Evolutionary conservation across 306 rosid species (phyloP).

Genomic region (Glycine soja): DNA sequence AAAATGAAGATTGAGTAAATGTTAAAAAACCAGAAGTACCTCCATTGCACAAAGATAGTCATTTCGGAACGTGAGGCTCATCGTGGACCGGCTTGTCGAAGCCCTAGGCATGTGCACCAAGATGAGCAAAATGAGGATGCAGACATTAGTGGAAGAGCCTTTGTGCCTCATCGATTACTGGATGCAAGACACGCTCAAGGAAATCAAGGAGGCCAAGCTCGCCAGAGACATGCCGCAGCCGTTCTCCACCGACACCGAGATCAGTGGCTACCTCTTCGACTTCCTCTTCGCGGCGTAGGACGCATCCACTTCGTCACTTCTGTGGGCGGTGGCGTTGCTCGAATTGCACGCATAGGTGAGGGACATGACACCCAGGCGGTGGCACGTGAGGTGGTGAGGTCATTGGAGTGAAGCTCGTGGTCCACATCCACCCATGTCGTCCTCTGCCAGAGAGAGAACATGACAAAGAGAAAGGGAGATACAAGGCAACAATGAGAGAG

Average conservation of each 20-base stretch:
- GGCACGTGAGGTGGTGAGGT: too few relatives aligned
- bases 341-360: constrained; percentile 70
- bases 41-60: too few relatives aligned
- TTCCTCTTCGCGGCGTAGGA: constrained; percentile 93
- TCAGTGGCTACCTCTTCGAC: constrained; percentile 79
- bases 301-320: constrained; percentile 86
- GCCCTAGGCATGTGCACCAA: constrained; percentile 57
- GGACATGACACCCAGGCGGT: too few relatives aligned
- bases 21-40: too few relatives aligned
- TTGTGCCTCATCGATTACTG: constrained; percentile 83
- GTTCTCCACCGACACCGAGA: constrained; percentile 54
- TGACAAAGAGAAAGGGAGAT: too few relatives aligned
- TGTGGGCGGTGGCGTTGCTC: constrained; percentile 85
- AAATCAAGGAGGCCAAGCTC: constrained; percentile 38
- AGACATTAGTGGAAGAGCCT: constrained; percentile 59
- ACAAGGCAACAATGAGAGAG: too few relatives aligned
- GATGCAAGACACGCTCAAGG: constrained; percentile 76
- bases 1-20: too few relatives aligned
- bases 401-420: too few relatives aligned
- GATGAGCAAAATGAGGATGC: constrained; percentile 66
- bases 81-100: constrained; percentile 63
- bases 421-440: too few relatives aligned
- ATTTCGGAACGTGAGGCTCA: constrained; percentile 81
- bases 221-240: constrained; percentile 50
- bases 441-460: too few relatives aligned